Evolutionary conservation across 208 protist genomes (phyloP).

Genomic region (Tritrichomonas foetus): DNA sequence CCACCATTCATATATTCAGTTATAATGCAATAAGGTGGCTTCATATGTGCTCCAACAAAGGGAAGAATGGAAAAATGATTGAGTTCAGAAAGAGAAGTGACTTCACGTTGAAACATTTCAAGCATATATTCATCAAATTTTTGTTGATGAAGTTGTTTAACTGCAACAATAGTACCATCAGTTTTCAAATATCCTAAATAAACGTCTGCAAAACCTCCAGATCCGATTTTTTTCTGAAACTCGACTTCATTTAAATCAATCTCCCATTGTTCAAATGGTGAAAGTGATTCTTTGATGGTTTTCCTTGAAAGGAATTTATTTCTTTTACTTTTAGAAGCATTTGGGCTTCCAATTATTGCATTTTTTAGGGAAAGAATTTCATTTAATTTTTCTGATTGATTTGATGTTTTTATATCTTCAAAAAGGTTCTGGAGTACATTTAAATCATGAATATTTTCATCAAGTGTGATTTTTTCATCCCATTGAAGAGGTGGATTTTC

Average conservation of each 20-base stretch:
- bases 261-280: neutral
- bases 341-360: no score
- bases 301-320: no score
- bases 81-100: neutral
- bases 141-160: neutral
- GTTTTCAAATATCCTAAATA: neutral
- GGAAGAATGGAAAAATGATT: constrained; percentile 28
- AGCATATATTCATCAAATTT: constrained; percentile 1
- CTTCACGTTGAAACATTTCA: constrained; percentile 40
- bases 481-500: no score
- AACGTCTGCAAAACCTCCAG: constrained; percentile 16
- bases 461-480: no score
- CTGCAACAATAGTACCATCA: neutral
- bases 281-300: neutral
- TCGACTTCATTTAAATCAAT: neutral
- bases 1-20: constrained; percentile 23
- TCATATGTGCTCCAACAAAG: neutral
- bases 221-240: neutral
- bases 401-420: no score
- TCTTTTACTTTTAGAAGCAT: no score
- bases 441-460: no score
- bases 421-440: no score
- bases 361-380: no score
- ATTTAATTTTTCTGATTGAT: no score
- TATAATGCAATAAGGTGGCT: constrained; percentile 6